Evolutionary conservation across 345 rosid species (phyloP).

Genomic region (Populus deltoides): DNA sequence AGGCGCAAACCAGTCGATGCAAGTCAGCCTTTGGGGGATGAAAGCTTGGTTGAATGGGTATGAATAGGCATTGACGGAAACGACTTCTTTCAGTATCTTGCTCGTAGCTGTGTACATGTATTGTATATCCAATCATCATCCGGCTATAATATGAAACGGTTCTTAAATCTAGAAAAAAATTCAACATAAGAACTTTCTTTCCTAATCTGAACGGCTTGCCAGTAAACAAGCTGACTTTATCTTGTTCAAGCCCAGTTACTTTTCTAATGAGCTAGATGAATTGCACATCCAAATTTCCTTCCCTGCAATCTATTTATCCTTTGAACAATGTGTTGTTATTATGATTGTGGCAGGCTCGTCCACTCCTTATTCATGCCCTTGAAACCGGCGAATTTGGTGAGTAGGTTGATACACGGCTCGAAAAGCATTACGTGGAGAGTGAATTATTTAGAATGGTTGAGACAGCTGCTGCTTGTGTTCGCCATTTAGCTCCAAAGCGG

Average conservation of each 20-base stretch:
- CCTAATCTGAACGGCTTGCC: not conserved
- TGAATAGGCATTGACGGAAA: not conserved
- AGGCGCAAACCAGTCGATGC: slow-evolving; percentile 92
- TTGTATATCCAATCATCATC: not conserved
- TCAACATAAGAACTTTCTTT: not conserved
- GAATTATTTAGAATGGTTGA: slow-evolving; percentile 81
- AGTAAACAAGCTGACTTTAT: not conserved
- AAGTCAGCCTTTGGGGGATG: slow-evolving; percentile 85
- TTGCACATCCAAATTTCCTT: no score
- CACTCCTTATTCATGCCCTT: slow-evolving; percentile 58
- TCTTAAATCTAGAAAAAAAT: not conserved
- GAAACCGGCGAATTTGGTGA: slow-evolving; percentile 67
- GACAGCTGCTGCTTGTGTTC: slow-evolving; percentile 92
- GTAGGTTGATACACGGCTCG: slow-evolving; percentile 72
- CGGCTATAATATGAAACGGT: not conserved
- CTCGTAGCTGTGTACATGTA: not conserved
- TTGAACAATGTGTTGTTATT: not conserved
- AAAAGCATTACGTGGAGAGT: slow-evolving; percentile 62
- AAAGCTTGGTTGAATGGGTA: slow-evolving; percentile 99
- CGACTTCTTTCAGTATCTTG: not conserved
- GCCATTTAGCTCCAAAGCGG: slow-evolving; percentile 85
- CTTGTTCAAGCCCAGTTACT: not conserved
- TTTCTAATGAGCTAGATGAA: no score
- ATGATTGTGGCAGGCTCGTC: slow-evolving; percentile 63
- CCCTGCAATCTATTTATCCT: not conserved